phyloP scores from a whole-genome alignment of 768 basidiomycete genomes.

The Macrolepiota dolichaula region DNA sequence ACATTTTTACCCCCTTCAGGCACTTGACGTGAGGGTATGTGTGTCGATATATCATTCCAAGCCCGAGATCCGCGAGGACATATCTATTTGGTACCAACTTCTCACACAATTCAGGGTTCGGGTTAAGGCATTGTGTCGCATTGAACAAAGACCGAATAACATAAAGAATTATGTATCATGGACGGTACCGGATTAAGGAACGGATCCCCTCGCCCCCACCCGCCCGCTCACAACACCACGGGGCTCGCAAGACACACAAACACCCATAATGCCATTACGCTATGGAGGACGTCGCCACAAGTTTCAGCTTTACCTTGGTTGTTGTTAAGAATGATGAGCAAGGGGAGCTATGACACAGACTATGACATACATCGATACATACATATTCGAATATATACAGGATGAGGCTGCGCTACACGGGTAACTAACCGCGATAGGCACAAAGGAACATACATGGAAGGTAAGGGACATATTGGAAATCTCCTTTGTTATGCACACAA shows the following conservation, averaged over 20 bases:
- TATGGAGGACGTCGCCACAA: not conserved
- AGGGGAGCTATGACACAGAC: too few relatives aligned
- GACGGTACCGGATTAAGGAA: slow-evolving; percentile 7
- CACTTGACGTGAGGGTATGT: not conserved
- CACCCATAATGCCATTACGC: slow-evolving; percentile 2
- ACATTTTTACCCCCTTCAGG: not conserved
- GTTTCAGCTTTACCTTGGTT: not conserved
- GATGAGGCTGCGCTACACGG: not conserved
- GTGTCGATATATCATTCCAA: too few relatives aligned
- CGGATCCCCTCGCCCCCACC: too few relatives aligned
- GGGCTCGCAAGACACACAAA: slow-evolving; percentile 2
- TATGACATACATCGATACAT: not conserved
- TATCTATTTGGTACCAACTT: not conserved
- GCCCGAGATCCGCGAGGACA: not conserved
- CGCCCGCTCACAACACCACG: too few relatives aligned
- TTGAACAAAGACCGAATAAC: not conserved
- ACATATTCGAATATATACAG: not conserved
- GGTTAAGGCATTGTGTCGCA: not conserved
- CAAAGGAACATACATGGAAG: not conserved
- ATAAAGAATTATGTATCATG: not conserved
- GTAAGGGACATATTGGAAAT: not conserved
- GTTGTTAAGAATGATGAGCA: slow-evolving; percentile 8
- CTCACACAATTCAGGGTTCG: not conserved
- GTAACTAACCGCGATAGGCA: not conserved
- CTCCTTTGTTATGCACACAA: not conserved